Evolutionary conservation across 495 filamentous ascomycete genomes (phyloP).

Genomic region (Hyaloscypha hepaticicola): DNA sequence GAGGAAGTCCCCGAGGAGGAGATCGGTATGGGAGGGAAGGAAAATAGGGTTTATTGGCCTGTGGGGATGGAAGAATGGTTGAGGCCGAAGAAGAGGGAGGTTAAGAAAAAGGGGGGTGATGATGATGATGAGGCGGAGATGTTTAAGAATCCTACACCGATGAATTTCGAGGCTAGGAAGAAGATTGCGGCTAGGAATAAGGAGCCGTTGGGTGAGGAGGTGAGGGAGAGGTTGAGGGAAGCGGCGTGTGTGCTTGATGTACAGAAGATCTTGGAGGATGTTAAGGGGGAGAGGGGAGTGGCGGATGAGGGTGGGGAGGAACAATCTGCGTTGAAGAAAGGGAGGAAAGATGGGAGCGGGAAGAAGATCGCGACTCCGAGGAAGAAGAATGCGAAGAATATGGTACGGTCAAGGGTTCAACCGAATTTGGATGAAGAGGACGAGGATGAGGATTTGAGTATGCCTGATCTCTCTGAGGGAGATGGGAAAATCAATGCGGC

Average conservation of each 20-base stretch:
- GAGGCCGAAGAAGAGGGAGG: slow-evolving; percentile 68
- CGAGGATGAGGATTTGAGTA: slow-evolving; percentile 32
- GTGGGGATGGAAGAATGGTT: slow-evolving; percentile 88
- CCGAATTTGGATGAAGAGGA: slow-evolving; percentile 32
- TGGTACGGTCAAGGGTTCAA: slow-evolving; percentile 9
- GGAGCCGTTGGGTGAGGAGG: slow-evolving; percentile 14
- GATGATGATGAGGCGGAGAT: slow-evolving; percentile 28
- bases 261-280: slow-evolving; percentile 31
- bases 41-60: slow-evolving; percentile 92
- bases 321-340: slow-evolving; percentile 12
- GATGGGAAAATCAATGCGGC: background rate
- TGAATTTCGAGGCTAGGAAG: slow-evolving; percentile 26
- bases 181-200: slow-evolving; percentile 13
- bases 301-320: slow-evolving; percentile 20
- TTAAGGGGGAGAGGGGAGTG: slow-evolving; percentile 14
- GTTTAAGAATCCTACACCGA: slow-evolving; percentile 33
- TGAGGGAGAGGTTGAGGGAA: slow-evolving; percentile 34
- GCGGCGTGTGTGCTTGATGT: slow-evolving; percentile 31
- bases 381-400: slow-evolving; percentile 31
- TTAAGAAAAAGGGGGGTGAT: slow-evolving; percentile 53
- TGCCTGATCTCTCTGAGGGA: slow-evolving; percentile 30
- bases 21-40: slow-evolving; percentile 82
- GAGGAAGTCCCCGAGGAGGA: slow-evolving; percentile 64
- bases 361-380: slow-evolving; percentile 24
- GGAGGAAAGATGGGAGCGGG: slow-evolving; percentile 27